Evolutionary conservation across 2,329 filamentous ascomycete species (phyloP).

Genomic region (Penicillium sp.): DNA sequence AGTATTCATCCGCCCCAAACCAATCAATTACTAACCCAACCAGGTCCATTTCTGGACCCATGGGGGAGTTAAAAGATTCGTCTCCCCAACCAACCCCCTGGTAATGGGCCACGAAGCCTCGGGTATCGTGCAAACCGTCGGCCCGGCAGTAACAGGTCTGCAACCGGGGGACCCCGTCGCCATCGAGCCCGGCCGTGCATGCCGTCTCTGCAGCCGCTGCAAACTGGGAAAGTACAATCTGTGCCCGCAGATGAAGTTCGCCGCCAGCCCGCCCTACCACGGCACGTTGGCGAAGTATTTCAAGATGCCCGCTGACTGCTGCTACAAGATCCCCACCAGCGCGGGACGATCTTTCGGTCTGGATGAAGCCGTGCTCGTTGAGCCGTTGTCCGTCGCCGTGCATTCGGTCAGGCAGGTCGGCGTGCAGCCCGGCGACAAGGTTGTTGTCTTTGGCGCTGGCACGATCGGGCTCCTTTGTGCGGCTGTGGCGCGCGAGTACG

Average conservation of each 20-base stretch:
- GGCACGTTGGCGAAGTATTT: conserved; percentile 44
- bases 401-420: conserved; percentile 43
- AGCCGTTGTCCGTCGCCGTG: conserved; percentile 50
- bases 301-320: conserved; percentile 40
- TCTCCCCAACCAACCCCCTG: conserved; percentile 27
- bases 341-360: conserved; percentile 7
- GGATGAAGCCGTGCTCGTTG: conserved; percentile 41
- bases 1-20: background rate
- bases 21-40: background rate
- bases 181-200: conserved; percentile 40
- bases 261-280: conserved; percentile 39
- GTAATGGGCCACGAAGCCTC: conserved; percentile 40
- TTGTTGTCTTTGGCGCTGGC: conserved; percentile 63
- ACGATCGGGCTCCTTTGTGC: conserved; percentile 63
- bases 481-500: conserved; percentile 61
- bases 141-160: conserved; percentile 26
- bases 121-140: conserved; percentile 31
- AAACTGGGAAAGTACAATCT: conserved; percentile 43
- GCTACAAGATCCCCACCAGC: conserved; percentile 37
- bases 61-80: conserved; percentile 34
- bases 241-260: conserved; percentile 42
- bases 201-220: conserved; percentile 37
- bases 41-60: conserved; percentile 43
- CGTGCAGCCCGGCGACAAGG: conserved; percentile 39
- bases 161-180: conserved; percentile 34